Percentiles rank a stretch among this genome's conserved stretches.
Conservation (phyloP, 805 yeast genomes). For the Limtongia smithiae region DNA sequence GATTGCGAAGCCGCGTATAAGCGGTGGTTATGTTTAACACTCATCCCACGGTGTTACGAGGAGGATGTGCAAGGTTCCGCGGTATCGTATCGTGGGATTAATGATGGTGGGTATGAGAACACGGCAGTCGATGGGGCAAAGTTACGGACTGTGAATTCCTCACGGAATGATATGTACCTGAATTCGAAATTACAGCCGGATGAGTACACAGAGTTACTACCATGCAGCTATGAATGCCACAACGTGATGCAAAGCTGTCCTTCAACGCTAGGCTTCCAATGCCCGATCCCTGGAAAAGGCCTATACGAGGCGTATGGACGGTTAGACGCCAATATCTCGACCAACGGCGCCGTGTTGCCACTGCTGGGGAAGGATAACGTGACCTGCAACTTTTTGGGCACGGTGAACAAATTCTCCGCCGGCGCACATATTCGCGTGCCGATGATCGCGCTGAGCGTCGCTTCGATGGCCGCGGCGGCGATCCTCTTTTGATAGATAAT, state of each 20-base stretch:
- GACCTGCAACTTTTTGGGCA: slow-evolving; percentile 16
- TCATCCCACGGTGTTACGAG: slow-evolving; percentile 80
- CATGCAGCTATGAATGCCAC: slow-evolving; percentile 79
- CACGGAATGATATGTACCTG: slow-evolving; percentile 57
- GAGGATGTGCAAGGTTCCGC: slow-evolving; percentile 31
- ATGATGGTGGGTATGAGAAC: slow-evolving; percentile 45
- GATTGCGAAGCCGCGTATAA: slow-evolving; percentile 70
- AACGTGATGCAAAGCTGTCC: slow-evolving; percentile 83
- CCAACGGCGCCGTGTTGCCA: slow-evolving; percentile 6
- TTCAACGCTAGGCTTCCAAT: slow-evolving; percentile 63
- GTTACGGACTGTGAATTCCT: slow-evolving; percentile 29
- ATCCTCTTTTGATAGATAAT: too few relatives aligned
- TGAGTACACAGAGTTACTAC: slow-evolving; percentile 73
- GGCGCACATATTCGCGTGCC: background rate
- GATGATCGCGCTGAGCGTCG: background rate
- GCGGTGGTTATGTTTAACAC: slow-evolving; percentile 84
- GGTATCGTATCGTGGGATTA: slow-evolving; percentile 35
- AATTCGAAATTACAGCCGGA: slow-evolving; percentile 54
- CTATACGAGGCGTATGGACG: slow-evolving; percentile 26
- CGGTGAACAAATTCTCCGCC: slow-evolving; percentile 10
- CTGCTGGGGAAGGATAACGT: slow-evolving; percentile 1
- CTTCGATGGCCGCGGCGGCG: background rate
- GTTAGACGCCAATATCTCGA: slow-evolving; percentile 3
- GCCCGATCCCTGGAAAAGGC: slow-evolving; percentile 51
- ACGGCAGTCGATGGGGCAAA: slow-evolving; percentile 2